These are phyloP conservation scores for Gastrodia elata DNA, from an alignment of 106 monocot species.

Conservation along the genomic window DNA sequence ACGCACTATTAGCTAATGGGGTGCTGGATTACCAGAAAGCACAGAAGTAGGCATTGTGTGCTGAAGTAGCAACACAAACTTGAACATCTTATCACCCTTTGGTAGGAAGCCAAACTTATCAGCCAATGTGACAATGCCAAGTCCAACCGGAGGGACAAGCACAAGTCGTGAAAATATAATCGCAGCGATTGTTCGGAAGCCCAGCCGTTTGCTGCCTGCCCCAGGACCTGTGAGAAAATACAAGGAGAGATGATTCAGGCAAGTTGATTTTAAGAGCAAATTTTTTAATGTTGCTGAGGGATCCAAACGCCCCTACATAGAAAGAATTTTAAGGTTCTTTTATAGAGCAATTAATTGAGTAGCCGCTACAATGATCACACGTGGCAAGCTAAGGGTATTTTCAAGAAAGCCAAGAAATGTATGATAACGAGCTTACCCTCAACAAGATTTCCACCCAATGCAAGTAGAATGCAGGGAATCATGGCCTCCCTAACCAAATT, in stretches of 20 bases:
- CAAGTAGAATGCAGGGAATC: constrained; percentile 97
- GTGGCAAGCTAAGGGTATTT: not conserved
- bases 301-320: too few relatives aligned
- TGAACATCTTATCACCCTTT: constrained; percentile 52
- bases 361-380: not conserved
- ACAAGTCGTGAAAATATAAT: constrained; percentile 43
- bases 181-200: constrained; percentile 45
- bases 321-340: not conserved
- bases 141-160: constrained; percentile 47
- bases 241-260: not conserved
- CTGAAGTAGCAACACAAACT: constrained; percentile 58
- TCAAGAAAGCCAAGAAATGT: not conserved
- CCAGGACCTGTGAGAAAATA: constrained; percentile 40
- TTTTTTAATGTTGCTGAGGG: not conserved
- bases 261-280: constrained; percentile 1
- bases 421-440: constrained; percentile 32
- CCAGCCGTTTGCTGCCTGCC: constrained; percentile 43
- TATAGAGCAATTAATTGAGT: not conserved
- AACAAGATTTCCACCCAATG: constrained; percentile 89
- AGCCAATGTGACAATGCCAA: constrained; percentile 51
- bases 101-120: constrained; percentile 63
- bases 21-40: constrained; percentile 33
- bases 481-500: constrained; percentile 49
- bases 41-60: constrained; percentile 73
- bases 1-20: not conserved